A percentile compares a stretch with the other conserved stretches of the same genome.
phyloP scores from a whole-genome alignment of 148 eudicot species.

The Rheum nobile region DNA sequence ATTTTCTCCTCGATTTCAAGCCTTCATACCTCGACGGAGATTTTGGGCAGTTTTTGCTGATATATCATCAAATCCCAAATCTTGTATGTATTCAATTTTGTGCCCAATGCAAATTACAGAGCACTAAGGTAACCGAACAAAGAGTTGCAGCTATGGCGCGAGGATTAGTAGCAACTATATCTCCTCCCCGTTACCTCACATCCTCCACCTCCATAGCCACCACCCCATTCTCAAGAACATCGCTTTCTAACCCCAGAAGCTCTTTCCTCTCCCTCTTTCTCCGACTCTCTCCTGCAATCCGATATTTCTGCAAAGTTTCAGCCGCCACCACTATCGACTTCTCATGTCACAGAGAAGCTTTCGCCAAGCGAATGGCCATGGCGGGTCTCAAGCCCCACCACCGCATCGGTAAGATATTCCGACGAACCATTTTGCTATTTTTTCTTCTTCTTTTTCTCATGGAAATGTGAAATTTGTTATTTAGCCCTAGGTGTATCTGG shows the following conservation, averaged over 20 bases:
- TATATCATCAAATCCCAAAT: too few species aligned
- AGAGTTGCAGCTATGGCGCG: not conserved
- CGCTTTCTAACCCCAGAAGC: not conserved
- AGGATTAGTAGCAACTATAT: not conserved
- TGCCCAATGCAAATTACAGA: not conserved
- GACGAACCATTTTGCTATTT: not conserved
- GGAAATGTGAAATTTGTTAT: slow-evolving; percentile 8
- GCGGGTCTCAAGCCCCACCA: slow-evolving; percentile 61
- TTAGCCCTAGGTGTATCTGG: slow-evolving; percentile 94
- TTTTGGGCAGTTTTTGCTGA: too few species aligned
- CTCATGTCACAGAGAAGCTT: slow-evolving; percentile 28
- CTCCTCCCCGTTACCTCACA: not conserved
- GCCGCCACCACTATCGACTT: slow-evolving; percentile 17
- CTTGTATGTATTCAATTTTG: too few species aligned
- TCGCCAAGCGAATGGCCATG: slow-evolving; percentile 46
- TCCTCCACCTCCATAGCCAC: slow-evolving; percentile 1
- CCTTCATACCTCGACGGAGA: too few species aligned
- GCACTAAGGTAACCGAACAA: not conserved
- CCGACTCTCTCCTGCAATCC: not conserved
- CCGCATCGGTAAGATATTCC: slow-evolving; percentile 34
- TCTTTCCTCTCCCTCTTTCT: not conserved
- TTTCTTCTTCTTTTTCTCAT: not conserved
- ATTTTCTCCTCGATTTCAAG: too few species aligned
- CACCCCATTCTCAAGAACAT: not conserved
- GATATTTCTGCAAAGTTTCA: slow-evolving; percentile 22